Conservation (phyloP, 768 basidiomycete genomes). For the Sutorius australiensis region DNA sequence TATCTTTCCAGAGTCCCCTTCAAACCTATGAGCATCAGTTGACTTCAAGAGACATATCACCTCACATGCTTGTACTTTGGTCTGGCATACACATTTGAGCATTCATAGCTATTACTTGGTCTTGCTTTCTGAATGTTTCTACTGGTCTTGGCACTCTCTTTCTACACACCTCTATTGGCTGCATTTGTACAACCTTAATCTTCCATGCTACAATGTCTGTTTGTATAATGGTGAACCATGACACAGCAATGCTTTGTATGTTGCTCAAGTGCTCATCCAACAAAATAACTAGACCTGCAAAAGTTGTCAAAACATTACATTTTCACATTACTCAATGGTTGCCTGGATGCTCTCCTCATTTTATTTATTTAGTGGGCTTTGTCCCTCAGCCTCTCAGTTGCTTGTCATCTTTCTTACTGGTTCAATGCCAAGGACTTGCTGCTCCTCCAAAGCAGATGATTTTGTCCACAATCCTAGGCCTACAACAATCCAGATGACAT, state of each 20-base stretch:
- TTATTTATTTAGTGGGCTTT: too few species aligned
- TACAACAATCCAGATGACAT: too few species aligned
- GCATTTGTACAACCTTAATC: slow-evolving; percentile 41
- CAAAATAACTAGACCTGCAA: too few species aligned
- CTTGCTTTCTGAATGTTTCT: slow-evolving; percentile 36
- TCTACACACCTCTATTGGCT: slow-evolving; percentile 38
- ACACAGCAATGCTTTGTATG: slow-evolving; percentile 37
- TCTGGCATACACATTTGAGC: slow-evolving; percentile 49
- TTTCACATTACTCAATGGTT: too few species aligned
- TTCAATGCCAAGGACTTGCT: too few species aligned
- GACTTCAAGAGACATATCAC: slow-evolving; percentile 48
- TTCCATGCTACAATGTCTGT: slow-evolving; percentile 39
- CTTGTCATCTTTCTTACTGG: too few species aligned
- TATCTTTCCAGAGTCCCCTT: slow-evolving; percentile 33
- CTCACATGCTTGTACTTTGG: slow-evolving; percentile 67
- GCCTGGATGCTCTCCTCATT: too few species aligned
- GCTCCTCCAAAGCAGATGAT: too few species aligned
- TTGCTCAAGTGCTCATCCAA: too few species aligned
- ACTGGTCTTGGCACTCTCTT: slow-evolving; percentile 24
- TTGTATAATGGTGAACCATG: slow-evolving; percentile 35
- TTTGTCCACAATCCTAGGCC: too few species aligned
- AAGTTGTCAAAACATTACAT: too few species aligned
- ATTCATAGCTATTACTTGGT: slow-evolving; percentile 35
- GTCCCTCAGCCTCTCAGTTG: too few species aligned
- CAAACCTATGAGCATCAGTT: slow-evolving; percentile 34